Evolutionary conservation across 2,329 filamentous ascomycete genomes (phyloP), one percentile per base, ranked within the genome.

Genomic region (Ophiostoma fasciatum): DNA sequence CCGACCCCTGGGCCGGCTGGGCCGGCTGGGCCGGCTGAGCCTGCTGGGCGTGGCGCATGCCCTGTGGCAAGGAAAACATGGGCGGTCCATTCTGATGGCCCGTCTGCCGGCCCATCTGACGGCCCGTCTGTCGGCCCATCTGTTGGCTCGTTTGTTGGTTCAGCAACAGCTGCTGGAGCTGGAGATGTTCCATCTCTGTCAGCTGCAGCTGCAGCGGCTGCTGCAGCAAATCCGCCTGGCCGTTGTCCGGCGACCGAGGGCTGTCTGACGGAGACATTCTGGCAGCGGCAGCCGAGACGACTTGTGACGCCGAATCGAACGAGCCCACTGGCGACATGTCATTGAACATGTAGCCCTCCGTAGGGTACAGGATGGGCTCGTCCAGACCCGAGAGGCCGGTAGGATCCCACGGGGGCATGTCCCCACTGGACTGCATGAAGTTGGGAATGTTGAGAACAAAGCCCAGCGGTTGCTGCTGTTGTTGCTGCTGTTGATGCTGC

Each of bases 331-430:
- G 51, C 1, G 57, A 59, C 1, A 58, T 48, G 6, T 56, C 57
- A 1, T 48, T 49, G 1, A 52, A 49, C 20, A 51, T 20, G 13
- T 35, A 44, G 14, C 61, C 55, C 22, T 63, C 60, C 46, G 59
- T 57, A 15, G 57, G 46, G 21, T 60, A 53, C 25, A 49, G 46
- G 9, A 50, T 49, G 12, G 50, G 40, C 25, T 53, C 49, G 14
- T 50, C 52, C 11, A 52, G 49, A 11, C 50, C 50, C 27, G 55
- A 50, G 2, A 59, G 44, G 21, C 52, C 55, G 4, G 56, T 50
- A 3, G 57, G 55, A 31, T 57, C 55, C 66, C 65, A 68, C 25
- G 63, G 56, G 5, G 54, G 51, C 14, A 57, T 54, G 36, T 61
- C 50, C 37, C 48, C 45, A 19, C 50, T 48, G 19, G 53, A 51